Base-by-base conservation (phyloP, 805 yeast genomes). In the Suhomyces xylopsoci region DNA sequence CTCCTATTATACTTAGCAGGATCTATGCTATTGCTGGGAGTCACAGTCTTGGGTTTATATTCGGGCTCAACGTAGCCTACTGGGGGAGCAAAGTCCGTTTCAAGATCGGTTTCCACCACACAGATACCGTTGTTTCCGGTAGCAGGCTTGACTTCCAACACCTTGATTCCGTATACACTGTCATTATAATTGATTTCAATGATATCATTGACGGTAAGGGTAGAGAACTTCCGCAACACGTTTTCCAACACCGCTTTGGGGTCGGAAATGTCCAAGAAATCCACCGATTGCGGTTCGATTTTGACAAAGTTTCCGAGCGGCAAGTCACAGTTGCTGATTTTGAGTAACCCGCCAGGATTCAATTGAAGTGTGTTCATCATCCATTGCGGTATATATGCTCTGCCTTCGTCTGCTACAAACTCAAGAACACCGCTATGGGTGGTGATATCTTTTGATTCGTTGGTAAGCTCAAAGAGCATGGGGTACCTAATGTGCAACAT, bases 31-130 rank as follows among this genome's bases (percentile, higher is more conserved):
- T 69, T 70, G 10, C 60, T 63, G 2, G 71, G 61, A 51, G 69
- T 69, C n/a, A 68, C 63, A 12, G 65, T 64, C 44, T 71, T 68
- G 17, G 83, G 82, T 51, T 71, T 76, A 57, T 75, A 61, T 53
- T 88, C 91, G 1, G 97, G 97, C 65, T 93, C 98, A 17, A 89
- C 97, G 66, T 94, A 94, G 0, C 99, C 99, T 5, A 93, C 97
- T 0, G 99, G 99, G 2, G 99, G 97, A 1, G 97, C 98, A 74
- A 94, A 94, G 65, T 94, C 99, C 0, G 97, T 96, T 54, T 90
- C 96, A 55, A 94, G 77, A 73, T 94, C 99, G 0, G 99, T 94
- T 66, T 94, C 99, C 25, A 94, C 90, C 5, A 94, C 97, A 76
- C 97, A 93, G 12, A 93, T 86, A 54, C 97, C 88, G 32, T 80